Evolutionary conservation across 2,329 filamentous ascomycete species (phyloP), one percentile per base, ranked within the genome.

Genomic region (Scytalidium sp.): DNA sequence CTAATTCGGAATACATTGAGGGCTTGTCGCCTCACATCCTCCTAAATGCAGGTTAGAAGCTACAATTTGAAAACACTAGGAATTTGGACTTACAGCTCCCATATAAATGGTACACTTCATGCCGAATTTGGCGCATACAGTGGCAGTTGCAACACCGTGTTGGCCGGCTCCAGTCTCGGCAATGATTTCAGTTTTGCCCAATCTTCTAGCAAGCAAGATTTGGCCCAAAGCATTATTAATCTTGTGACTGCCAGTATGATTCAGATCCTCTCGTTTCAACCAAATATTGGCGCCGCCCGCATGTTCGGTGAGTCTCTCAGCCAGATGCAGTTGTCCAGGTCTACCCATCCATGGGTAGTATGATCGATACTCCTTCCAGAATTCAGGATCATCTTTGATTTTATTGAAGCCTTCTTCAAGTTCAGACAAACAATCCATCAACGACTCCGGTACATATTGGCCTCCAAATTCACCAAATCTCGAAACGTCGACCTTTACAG

Each of bases 1-100:
- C 95, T 94, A 82, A 99, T 99, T 41, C 94, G 88, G 83, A 99
- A 99, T 36, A 99, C 94, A 70, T 99, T 99, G 51, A 99, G 79
- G 2, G 94, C 93, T 70, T 99, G 94, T 60, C 94, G 85, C 51
- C 94, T 87, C 46, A 97, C 94, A 64, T 99, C 94, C 73, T 99
- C 94, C 65, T 67, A 48, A 22, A 41, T 1, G 17, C 19, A 19
- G 42, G 42, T 60, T 43, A 62, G 55, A 32, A 29, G 5, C 22
- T 9, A 22, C 11, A 9, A 17, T 40, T 3, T 22, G 22, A 19
- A 22, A 17, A 19, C 17, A 17, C 4, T 8, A 13, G 20, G 19
- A 2, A 13, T 19, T 19, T n/a, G 29, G 25, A 60, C 64, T 61
- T 58, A 66, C 64, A 43, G 92, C 91, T 62, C 94, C 94, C 94